A percentile compares a stretch with the other conserved stretches of the same genome.
phyloP scores from a whole-genome alignment of 2,329 filamentous ascomycete genomes.

The Scytalidium sp. region DNA sequence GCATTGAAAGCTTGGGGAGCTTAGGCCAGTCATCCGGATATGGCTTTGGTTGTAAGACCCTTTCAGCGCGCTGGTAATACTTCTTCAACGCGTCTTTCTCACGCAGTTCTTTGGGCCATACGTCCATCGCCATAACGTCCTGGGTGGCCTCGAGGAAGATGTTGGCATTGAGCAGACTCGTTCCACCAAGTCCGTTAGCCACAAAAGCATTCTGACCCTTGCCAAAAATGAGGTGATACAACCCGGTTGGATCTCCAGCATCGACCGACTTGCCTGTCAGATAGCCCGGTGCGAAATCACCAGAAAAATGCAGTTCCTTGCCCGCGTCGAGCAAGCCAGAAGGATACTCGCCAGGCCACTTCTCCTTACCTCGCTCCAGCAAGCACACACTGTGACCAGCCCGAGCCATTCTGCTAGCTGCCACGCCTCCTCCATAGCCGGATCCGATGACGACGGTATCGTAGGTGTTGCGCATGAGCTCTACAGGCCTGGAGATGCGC shows the following conservation, averaged over 20 bases:
- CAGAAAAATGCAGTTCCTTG: slow-evolving; percentile 54
- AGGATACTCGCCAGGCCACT: slow-evolving; percentile 66
- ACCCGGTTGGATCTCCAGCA: slow-evolving; percentile 52
- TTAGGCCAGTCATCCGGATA: slow-evolving; percentile 58
- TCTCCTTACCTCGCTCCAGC: slow-evolving; percentile 62
- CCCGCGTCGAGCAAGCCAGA: slow-evolving; percentile 41
- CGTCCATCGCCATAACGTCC: slow-evolving; percentile 46
- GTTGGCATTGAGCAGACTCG: slow-evolving; percentile 65
- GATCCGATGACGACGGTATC: slow-evolving; percentile 67
- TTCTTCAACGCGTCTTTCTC: slow-evolving; percentile 38
- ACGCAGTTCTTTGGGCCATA: slow-evolving; percentile 59
- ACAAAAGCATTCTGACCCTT: slow-evolving; percentile 57
- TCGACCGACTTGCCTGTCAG: slow-evolving; percentile 40
- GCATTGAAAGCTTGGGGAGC: slow-evolving; percentile 54
- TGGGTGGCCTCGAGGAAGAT: slow-evolving; percentile 61
- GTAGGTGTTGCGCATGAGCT: slow-evolving; percentile 55
- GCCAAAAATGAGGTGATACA: slow-evolving; percentile 62
- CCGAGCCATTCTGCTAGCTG: slow-evolving; percentile 62
- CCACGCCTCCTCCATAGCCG: slow-evolving; percentile 66
- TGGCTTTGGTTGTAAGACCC: slow-evolving; percentile 54
- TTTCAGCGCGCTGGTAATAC: slow-evolving; percentile 54
- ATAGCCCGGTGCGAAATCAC: slow-evolving; percentile 44
- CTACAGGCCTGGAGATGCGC: slow-evolving; percentile 53
- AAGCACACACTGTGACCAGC: slow-evolving; percentile 59
- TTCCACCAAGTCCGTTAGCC: slow-evolving; percentile 54